phyloP scores from a whole-genome alignment of 208 protist species.

The Phytomonas francai region DNA sequence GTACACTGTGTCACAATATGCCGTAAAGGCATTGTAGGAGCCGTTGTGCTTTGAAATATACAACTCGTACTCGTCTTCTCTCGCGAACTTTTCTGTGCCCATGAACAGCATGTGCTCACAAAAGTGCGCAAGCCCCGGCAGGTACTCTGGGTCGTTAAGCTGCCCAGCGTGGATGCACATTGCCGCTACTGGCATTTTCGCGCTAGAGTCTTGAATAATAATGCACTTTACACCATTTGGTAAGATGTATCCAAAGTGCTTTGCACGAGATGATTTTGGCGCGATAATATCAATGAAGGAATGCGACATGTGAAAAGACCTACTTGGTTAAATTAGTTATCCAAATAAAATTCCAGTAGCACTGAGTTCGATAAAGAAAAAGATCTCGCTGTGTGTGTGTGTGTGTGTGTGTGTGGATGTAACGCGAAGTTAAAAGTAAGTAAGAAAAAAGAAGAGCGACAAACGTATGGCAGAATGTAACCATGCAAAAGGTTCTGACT shows the following conservation, averaged over 20 bases:
- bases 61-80: conserved; percentile 78
- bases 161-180: conserved; percentile 69
- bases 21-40: conserved; percentile 83
- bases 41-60: conserved; percentile 74
- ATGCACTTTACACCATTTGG: conserved; percentile 71
- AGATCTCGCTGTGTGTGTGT: conserved; percentile 1
- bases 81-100: conserved; percentile 88
- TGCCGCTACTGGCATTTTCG: conserved; percentile 49
- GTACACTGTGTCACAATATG: conserved; percentile 69
- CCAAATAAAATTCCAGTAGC: not conserved
- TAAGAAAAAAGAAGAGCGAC: conserved; percentile 5
- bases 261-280: conserved; percentile 26
- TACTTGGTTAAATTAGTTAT: conserved; percentile 9
- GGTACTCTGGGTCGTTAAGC: conserved; percentile 48
- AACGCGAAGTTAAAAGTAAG: conserved; percentile 7
- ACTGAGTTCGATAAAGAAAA: not conserved
- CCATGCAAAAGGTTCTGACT: no score
- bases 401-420: not conserved
- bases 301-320: conserved; percentile 9
- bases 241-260: conserved; percentile 50
- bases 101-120: conserved; percentile 94
- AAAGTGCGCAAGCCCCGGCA: conserved; percentile 88
- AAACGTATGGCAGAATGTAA: no score
- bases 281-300: conserved; percentile 25
- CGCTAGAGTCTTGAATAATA: conserved; percentile 56